A percentile compares a stretch with the other conserved stretches of the same genome.
phyloP scores from a whole-genome alignment of 805 yeast genomes.

The Saturnispora gosingensis region DNA sequence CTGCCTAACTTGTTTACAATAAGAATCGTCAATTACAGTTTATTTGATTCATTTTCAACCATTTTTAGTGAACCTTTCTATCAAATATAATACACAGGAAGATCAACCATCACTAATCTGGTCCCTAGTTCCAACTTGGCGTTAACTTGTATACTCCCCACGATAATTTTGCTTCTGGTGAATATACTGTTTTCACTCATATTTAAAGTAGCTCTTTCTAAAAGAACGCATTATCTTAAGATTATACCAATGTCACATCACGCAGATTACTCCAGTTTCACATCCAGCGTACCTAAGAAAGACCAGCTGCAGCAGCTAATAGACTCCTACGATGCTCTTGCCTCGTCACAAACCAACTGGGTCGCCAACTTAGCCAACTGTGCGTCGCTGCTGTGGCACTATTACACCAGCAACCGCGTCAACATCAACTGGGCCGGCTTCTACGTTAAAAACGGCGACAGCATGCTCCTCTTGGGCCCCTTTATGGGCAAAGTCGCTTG shows the following conservation, averaged over 20 bases:
- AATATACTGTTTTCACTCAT: not conserved
- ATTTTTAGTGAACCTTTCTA: not conserved
- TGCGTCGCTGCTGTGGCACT: slow-evolving; percentile 81
- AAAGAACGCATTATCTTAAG: not conserved
- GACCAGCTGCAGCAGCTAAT: slow-evolving; percentile 53
- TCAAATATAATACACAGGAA: too few species aligned
- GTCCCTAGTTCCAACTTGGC: too few species aligned
- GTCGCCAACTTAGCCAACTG: slow-evolving; percentile 83
- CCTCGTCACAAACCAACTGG: slow-evolving; percentile 65
- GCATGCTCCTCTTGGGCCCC: slow-evolving; percentile 66
- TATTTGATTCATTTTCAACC: not conserved
- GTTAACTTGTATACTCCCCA: too few species aligned
- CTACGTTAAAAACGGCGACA: slow-evolving; percentile 43
- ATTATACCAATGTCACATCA: slow-evolving; percentile 35
- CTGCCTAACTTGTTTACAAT: not conserved
- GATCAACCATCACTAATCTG: too few species aligned
- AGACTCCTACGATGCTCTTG: slow-evolving; percentile 55
- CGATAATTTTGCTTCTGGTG: too few species aligned
- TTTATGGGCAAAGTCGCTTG: slow-evolving; percentile 97
- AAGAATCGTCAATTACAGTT: not conserved
- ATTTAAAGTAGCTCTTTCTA: not conserved
- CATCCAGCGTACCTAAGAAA: slow-evolving; percentile 27
- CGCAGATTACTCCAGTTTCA: slow-evolving; percentile 64
- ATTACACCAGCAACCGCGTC: slow-evolving; percentile 49
- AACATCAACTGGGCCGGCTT: slow-evolving; percentile 91